Conservation (phyloP, 768 basidiomycete species). For the Leucocoprinus birnbaumii region DNA sequence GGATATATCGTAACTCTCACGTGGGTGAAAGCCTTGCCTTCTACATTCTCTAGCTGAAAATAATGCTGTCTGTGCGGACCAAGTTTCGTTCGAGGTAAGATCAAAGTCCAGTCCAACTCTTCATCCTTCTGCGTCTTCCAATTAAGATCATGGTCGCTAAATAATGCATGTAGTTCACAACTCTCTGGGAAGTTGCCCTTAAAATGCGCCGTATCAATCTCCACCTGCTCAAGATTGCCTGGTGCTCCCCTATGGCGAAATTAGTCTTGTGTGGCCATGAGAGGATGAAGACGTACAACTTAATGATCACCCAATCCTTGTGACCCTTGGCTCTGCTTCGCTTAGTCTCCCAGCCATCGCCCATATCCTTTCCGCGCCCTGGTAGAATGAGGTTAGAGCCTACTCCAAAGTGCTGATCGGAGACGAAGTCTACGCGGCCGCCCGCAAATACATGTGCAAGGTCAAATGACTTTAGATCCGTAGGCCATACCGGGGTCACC, state of each 20-base stretch:
- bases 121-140: conserved; percentile 31
- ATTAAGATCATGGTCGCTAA: conserved; percentile 30
- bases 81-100: conserved; percentile 76
- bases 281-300: conserved; percentile 55
- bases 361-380: conserved; percentile 92
- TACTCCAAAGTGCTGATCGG: conserved; percentile 94
- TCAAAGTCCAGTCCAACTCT: conserved; percentile 62
- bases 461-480: conserved; percentile 58
- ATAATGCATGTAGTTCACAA: conserved; percentile 73
- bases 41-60: conserved; percentile 75
- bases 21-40: conserved; percentile 67
- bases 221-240: conserved; percentile 70
- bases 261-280: neutral
- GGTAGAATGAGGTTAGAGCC: conserved; percentile 91
- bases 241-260: conserved; percentile 56
- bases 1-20: conserved; percentile 88
- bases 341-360: conserved; percentile 98
- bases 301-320: conserved; percentile 89
- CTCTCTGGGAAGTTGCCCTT: conserved; percentile 94
- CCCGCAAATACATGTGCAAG: conserved; percentile 90
- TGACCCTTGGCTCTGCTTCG: conserved; percentile 77
- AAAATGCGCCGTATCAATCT: conserved; percentile 94
- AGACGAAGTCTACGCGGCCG: conserved; percentile 78
- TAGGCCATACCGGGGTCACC: conserved; percentile 64
- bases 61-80: conserved; percentile 89